phyloP scores from a whole-genome alignment of 768 basidiomycete genomes.

The Amanita rubescens region DNA sequence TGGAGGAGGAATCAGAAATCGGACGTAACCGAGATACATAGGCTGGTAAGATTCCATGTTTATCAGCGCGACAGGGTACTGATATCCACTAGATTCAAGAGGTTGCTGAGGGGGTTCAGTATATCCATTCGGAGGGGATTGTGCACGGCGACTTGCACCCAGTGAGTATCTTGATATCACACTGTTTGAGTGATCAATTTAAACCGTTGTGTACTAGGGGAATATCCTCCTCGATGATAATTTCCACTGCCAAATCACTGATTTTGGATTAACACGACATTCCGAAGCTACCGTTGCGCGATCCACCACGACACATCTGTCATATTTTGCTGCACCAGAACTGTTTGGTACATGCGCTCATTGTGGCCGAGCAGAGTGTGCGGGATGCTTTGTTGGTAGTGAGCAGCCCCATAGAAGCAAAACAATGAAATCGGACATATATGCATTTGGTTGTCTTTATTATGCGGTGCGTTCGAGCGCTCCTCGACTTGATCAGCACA shows the following conservation, averaged over 20 bases:
- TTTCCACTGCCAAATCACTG: not conserved
- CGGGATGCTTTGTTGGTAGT: no score
- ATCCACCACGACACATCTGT: not conserved
- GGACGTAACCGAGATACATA: not conserved
- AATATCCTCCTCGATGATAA: conserved; percentile 1
- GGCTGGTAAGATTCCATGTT: not conserved
- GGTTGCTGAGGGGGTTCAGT: not conserved
- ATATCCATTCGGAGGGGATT: conserved; percentile 5
- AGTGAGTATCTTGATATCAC: not conserved
- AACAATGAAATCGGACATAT: not conserved
- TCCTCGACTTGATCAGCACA: no score
- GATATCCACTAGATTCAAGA: not conserved
- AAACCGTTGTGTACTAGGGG: not conserved
- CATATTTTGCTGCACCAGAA: not conserved
- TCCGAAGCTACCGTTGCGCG: no score
- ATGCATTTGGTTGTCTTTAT: not conserved
- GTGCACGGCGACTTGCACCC: conserved; percentile 1
- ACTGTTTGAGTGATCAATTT: not conserved
- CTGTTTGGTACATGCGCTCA: not conserved
- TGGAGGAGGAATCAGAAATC: not conserved
- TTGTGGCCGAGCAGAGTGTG: no score
- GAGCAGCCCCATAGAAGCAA: no score
- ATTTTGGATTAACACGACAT: no score
- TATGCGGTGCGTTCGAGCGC: no score
- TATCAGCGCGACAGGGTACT: not conserved